Evolutionary conservation across 1,284 basidiomycete species (phyloP).

Genomic region (Puccinia novopanici): DNA sequence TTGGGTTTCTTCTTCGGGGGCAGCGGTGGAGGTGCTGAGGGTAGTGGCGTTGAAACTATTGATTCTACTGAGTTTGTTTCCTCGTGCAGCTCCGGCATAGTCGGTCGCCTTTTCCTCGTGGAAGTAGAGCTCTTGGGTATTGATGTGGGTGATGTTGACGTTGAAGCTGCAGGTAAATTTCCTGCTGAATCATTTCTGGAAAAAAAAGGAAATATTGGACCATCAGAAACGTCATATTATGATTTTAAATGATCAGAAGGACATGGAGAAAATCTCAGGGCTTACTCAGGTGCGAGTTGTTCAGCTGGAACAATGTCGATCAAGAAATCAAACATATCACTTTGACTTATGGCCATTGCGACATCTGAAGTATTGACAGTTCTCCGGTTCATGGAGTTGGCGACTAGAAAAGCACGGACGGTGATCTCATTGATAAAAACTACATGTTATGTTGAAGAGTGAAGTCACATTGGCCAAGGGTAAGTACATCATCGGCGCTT

Average conservation of each 20-base stretch:
- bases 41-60: neutral
- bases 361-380: constrained; percentile 58
- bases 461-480: neutral
- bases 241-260: neutral
- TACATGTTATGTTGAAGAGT: constrained; percentile 36
- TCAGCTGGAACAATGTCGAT: constrained; percentile 58
- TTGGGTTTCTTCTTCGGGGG: constrained; percentile 28
- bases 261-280: neutral
- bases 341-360: constrained; percentile 56
- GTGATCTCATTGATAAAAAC: constrained; percentile 59
- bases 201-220: neutral
- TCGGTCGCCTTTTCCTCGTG: constrained; percentile 17
- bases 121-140: neutral
- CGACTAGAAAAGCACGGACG: constrained; percentile 58
- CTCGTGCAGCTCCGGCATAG: neutral
- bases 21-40: constrained; percentile 7
- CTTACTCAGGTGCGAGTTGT: constrained; percentile 47
- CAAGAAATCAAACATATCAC: constrained; percentile 59
- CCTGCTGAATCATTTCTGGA: constrained; percentile 7
- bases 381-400: constrained; percentile 57
- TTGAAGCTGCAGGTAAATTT: neutral
- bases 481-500: neutral
- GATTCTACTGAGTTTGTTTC: constrained; percentile 4
- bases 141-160: constrained; percentile 20
- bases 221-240: neutral